These are phyloP conservation scores for Lactifluus hygrophoroides DNA, from an alignment of 768 basidiomycete genomes.

Conservation along the genomic window DNA sequence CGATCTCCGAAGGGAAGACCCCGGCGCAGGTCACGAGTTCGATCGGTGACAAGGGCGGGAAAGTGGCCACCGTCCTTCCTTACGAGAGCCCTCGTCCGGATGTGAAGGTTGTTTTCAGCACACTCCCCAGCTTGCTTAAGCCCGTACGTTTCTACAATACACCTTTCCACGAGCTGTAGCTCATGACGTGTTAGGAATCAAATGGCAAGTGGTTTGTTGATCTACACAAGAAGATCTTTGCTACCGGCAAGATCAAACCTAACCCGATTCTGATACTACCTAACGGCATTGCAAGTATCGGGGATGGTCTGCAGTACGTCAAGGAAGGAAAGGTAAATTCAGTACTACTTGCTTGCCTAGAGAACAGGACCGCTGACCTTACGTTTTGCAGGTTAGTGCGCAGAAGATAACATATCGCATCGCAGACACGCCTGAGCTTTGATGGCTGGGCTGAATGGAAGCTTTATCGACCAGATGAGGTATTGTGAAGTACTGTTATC, in stretches of 20 bases:
- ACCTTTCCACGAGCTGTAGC: not conserved
- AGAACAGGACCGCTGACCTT: not conserved
- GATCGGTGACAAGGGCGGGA: slow-evolving; percentile 16
- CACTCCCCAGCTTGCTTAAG: not conserved
- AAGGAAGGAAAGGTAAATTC: slow-evolving; percentile 23
- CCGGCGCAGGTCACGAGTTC: slow-evolving; percentile 9
- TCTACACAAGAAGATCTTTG: slow-evolving; percentile 20
- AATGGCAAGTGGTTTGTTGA: slow-evolving; percentile 22
- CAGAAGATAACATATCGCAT: slow-evolving; percentile 27
- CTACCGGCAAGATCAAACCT: slow-evolving; percentile 22
- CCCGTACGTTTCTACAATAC: not conserved
- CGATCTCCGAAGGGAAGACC: slow-evolving; percentile 14
- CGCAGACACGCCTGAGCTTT: slow-evolving; percentile 12
- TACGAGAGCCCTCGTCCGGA: slow-evolving; percentile 3
- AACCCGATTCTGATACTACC: slow-evolving; percentile 23
- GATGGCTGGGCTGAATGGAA: not conserved
- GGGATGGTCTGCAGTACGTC: slow-evolving; percentile 25
- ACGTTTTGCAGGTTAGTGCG: slow-evolving; percentile 20
- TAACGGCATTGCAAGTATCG: slow-evolving; percentile 23
- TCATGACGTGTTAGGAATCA: slow-evolving; percentile 4
- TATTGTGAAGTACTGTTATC: not conserved
- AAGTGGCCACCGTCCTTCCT: slow-evolving; percentile 5
- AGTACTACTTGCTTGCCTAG: too few relatives aligned
- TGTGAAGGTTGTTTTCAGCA: not conserved
- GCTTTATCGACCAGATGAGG: not conserved